phyloP scores from a whole-genome alignment of 805 yeast species.

The Ogataea degrootiae region DNA sequence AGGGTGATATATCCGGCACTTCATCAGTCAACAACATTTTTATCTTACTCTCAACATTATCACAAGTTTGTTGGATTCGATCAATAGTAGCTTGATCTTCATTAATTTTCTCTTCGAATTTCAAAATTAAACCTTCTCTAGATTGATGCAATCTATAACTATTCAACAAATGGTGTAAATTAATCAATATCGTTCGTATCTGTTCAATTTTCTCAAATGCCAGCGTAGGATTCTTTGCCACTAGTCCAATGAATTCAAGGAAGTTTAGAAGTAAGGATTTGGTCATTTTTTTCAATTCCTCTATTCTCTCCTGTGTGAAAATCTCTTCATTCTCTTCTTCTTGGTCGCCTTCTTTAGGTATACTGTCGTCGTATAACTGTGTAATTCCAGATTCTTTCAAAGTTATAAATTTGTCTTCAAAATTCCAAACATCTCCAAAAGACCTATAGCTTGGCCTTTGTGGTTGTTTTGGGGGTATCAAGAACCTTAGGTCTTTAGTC shows the following conservation, averaged over 20 bases:
- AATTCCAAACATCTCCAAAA: conserved; percentile 89
- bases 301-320: conserved; percentile 49
- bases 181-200: conserved; percentile 73
- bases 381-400: conserved; percentile 71
- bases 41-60: conserved; percentile 36
- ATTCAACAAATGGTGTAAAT: conserved; percentile 86
- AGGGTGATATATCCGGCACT: conserved; percentile 3
- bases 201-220: conserved; percentile 64
- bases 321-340: conserved; percentile 32
- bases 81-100: conserved; percentile 39
- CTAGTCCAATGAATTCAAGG: conserved; percentile 73
- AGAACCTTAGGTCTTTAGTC: conserved; percentile 43
- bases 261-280: conserved; percentile 77
- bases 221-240: conserved; percentile 67
- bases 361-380: conserved; percentile 53
- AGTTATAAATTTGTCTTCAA: conserved; percentile 70
- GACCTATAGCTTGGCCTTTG: conserved; percentile 66
- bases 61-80: conserved; percentile 37
- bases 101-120: conserved; percentile 55
- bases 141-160: conserved; percentile 95
- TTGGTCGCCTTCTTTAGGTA: conserved; percentile 16
- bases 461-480: conserved; percentile 65
- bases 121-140: conserved; percentile 77
- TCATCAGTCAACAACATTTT: conserved; percentile 19
- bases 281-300: conserved; percentile 74